Conservation (phyloP, 1,139 yeast species). For the Hansenula lynferdii region DNA sequence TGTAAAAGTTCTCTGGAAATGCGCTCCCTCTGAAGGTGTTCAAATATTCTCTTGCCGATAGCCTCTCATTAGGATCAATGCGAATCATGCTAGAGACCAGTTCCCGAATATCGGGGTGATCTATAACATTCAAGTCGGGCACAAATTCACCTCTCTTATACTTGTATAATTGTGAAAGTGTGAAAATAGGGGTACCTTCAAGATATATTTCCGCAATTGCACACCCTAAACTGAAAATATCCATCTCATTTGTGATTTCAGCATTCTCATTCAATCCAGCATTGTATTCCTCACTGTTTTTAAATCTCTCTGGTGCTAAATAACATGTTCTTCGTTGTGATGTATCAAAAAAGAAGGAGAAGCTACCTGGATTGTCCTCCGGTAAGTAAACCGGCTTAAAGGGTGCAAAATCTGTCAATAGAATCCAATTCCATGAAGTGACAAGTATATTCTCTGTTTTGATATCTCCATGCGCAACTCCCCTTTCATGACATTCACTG, state of each 20-base stretch:
- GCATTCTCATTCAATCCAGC: conserved; percentile 29
- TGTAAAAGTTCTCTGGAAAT: conserved; percentile 72
- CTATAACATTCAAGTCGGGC: conserved; percentile 56
- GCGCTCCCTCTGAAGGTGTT: conserved; percentile 41
- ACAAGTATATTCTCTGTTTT: conserved; percentile 85
- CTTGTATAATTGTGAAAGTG: conserved; percentile 81
- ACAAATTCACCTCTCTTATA: conserved; percentile 64
- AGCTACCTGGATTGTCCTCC: conserved; percentile 93
- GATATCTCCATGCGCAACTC: conserved; percentile 82
- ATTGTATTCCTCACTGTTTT: conserved; percentile 26
- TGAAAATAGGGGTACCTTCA: conserved; percentile 85
- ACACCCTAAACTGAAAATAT: conserved; percentile 87
- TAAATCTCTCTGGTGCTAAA: conserved; percentile 91
- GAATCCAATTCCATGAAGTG: conserved; percentile 86
- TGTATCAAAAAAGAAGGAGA: conserved; percentile 87
- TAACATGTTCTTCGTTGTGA: conserved; percentile 85
- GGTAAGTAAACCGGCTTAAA: conserved; percentile 85
- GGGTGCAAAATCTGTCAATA: conserved; percentile 77
- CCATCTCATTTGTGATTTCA: conserved; percentile 65
- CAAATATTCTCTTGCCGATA: conserved; percentile 51
- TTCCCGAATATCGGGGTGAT: conserved; percentile 43
- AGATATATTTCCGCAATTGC: conserved; percentile 83
- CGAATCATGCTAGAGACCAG: conserved; percentile 60
- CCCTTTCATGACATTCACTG: conserved; percentile 56
- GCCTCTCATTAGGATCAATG: conserved; percentile 56